Evolutionary conservation across 2,329 filamentous ascomycete genomes (phyloP), one percentile per base, ranked within the genome.

Genomic region (Elsinoe ampelina): DNA sequence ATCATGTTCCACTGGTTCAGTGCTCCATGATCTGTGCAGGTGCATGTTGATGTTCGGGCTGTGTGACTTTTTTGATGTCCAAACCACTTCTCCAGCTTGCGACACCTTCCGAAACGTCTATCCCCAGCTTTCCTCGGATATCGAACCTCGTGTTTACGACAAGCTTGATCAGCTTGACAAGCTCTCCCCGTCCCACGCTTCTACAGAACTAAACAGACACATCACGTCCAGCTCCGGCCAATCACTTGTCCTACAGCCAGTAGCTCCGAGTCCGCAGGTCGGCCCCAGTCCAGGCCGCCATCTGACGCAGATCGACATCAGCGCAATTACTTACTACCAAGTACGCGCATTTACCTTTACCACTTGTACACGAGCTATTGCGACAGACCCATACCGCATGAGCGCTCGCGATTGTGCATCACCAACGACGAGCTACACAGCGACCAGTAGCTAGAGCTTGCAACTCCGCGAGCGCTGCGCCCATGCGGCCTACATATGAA

Each of bases 401-500:
- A 8, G 5, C 7, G 26, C 7, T 30, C 26, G 26, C 26, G 26
- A 30, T 7, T 30, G 4, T 7, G 26, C 26, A 30, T 30, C 26
- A 7, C 26, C 4, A 5, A 30, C 26, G 8, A 30, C 13, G 11
- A 41, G 38, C 38, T 41, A 7, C 3, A 8, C 4, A 30, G 26
- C 26, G 7, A 8, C 26, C 26, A 5, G 26, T 30, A 52, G 48
- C 32, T 36, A 22, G 32, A 39, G 48, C 32, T 52, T 8, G 39
- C 48, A 36, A 1, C 17, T 50, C 48, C n/a, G 38, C 7, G 11
- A 38, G 32, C 13, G 15, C 30, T 42, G 62, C 62, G 59, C 61
- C 62, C 67, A 61, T 54, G 54, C 39, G 54, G 54, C 26, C 54
- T 47, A 47, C 19, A 56, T 32, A 32, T n/a, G 17, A 17, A 41